Evolutionary conservation across 2,329 filamentous ascomycete species (phyloP).

Genomic region (Colletotrichum godetiae): DNA sequence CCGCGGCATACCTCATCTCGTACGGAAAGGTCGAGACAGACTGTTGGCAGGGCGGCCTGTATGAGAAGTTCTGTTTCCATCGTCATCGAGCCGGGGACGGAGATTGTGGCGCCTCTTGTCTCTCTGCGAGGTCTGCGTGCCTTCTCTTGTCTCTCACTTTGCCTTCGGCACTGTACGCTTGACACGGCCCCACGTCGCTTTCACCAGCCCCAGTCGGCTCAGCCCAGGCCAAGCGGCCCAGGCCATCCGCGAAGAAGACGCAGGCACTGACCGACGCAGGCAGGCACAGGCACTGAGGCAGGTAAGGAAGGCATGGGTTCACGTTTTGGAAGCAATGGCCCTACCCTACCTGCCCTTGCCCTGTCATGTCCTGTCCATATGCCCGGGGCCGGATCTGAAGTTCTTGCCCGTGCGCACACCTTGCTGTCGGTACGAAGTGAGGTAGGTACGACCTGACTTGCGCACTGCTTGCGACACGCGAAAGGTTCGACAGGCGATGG

Average conservation of each 20-base stretch:
- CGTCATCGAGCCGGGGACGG: slow-evolving; percentile 34
- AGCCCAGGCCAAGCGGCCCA: background rate
- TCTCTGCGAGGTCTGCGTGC: background rate
- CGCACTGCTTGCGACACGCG: background rate
- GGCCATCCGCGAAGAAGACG: slow-evolving; percentile 2
- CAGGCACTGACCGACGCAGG: slow-evolving; percentile 21
- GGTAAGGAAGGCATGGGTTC: background rate
- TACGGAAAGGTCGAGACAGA: background rate
- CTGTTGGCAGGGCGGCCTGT: slow-evolving; percentile 20
- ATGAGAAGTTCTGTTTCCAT: slow-evolving; percentile 18
- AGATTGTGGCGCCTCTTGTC: slow-evolving; percentile 34
- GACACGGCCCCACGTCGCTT: slow-evolving; percentile 13
- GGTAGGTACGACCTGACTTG: background rate
- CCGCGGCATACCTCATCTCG: background rate
- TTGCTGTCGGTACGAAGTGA: background rate
- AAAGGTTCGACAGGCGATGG: background rate
- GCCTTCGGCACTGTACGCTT: slow-evolving; percentile 6
- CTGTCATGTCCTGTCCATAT: background rate
- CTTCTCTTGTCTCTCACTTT: slow-evolving; percentile 4
- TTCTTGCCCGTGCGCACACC: background rate
- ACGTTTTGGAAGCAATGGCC: slow-evolving; percentile 18
- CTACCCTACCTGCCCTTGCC: slow-evolving; percentile 5
- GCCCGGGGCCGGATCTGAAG: background rate
- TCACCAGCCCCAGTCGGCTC: background rate
- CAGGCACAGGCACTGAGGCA: background rate